A percentile compares a stretch with the other conserved stretches of the same genome.
phyloP scores from a whole-genome alignment of 2,329 filamentous ascomycete species.

The Apiospora koreana region DNA sequence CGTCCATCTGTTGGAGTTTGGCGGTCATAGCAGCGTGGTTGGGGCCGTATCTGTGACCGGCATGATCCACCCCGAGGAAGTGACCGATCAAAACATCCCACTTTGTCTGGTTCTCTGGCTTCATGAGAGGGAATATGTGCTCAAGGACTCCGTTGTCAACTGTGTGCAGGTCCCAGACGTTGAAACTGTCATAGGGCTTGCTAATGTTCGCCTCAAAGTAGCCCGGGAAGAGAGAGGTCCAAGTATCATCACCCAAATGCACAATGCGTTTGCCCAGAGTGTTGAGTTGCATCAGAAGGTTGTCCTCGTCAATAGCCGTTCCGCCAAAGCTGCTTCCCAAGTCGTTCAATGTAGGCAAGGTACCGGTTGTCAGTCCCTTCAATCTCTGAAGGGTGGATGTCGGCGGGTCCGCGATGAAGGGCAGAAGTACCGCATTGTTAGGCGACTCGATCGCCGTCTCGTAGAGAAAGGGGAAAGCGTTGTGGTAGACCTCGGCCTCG shows the following conservation, averaged over 20 bases:
- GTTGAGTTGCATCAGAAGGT: conserved; percentile 68
- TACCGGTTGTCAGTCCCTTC: conserved; percentile 93
- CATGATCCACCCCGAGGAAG: conserved; percentile 93
- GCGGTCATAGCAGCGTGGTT: conserved; percentile 88
- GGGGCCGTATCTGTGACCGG: conserved; percentile 92
- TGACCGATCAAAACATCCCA: conserved; percentile 98
- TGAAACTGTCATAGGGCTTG: conserved; percentile 91
- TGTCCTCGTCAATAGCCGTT: conserved; percentile 91
- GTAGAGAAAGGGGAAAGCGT: conserved; percentile 84
- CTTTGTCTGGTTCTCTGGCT: conserved; percentile 60
- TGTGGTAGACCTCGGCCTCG: conserved; percentile 70
- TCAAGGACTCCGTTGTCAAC: conserved; percentile 94
- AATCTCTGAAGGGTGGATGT: conserved; percentile 90
- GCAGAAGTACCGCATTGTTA: conserved; percentile 82
- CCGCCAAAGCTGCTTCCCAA: conserved; percentile 93
- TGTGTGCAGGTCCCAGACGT: conserved; percentile 96
- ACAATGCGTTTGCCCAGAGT: conserved; percentile 73
- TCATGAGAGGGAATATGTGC: conserved; percentile 82
- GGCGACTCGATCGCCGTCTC: conserved; percentile 76
- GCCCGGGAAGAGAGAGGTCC: conserved; percentile 90
- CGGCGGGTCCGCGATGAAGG: conserved; percentile 96
- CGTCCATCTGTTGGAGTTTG: conserved; percentile 91
- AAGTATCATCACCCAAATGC: conserved; percentile 97
- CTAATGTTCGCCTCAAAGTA: conserved; percentile 89
- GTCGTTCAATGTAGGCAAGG: conserved; percentile 91